These are phyloP conservation scores for Cyberlindnera maritima DNA, from an alignment of 805 yeast genomes.

Conservation along the genomic window DNA sequence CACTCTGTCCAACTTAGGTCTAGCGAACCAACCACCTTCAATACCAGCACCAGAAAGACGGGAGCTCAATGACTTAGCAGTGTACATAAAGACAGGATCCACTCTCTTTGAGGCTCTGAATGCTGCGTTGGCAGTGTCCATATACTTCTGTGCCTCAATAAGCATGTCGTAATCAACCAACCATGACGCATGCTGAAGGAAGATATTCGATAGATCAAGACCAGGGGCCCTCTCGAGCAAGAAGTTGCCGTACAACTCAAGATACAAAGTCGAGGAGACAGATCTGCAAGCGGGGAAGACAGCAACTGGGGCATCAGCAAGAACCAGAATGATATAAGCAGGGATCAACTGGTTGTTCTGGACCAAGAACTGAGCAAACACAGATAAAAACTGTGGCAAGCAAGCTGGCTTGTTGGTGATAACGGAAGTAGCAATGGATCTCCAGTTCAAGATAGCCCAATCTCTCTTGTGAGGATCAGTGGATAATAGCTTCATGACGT, in stretches of 20 bases:
- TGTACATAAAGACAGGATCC: slow-evolving; percentile 32
- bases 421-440: slow-evolving; percentile 42
- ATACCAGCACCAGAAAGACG: slow-evolving; percentile 49
- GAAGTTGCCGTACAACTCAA: slow-evolving; percentile 27
- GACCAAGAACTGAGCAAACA: slow-evolving; percentile 48
- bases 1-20: slow-evolving; percentile 72
- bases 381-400: slow-evolving; percentile 40
- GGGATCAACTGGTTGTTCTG: slow-evolving; percentile 34
- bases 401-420: slow-evolving; percentile 35
- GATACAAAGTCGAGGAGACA: slow-evolving; percentile 29
- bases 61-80: slow-evolving; percentile 39
- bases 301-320: slow-evolving; percentile 46
- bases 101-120: slow-evolving; percentile 39
- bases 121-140: slow-evolving; percentile 46
- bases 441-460: slow-evolving; percentile 55
- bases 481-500: slow-evolving; percentile 49
- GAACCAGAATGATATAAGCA: slow-evolving; percentile 43
- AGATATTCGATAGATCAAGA: slow-evolving; percentile 52
- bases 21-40: slow-evolving; percentile 70
- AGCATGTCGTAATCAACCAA: slow-evolving; percentile 66
- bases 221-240: slow-evolving; percentile 25
- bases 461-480: slow-evolving; percentile 37
- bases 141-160: slow-evolving; percentile 58
- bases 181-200: slow-evolving; percentile 63
- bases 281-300: slow-evolving; percentile 17